Evolutionary conservation across 2,329 filamentous ascomycete species (phyloP), one percentile per base, ranked within the genome.

Genomic region (Hymenoscyphus fraxineus): DNA sequence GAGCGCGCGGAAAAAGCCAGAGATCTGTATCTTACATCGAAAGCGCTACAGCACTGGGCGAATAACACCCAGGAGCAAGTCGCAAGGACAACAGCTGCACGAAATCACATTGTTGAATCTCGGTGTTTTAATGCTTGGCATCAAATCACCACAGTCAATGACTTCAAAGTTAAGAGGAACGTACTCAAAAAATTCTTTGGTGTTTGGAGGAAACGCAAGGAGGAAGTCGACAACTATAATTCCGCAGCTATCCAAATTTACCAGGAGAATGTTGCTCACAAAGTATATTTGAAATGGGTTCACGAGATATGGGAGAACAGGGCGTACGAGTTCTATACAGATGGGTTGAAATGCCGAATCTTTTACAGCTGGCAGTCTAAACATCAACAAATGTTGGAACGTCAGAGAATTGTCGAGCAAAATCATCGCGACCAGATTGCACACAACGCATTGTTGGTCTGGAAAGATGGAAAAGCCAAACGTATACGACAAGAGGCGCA

Each of bases 81-180:
- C 16, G 82, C 86, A 67, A 83, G 85, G 51, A 91, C 90, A 3
- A 85, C 84, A 4, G 81, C 86, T 54, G 91, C 90, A 22, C 83
- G 89, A 67, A 81, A 86, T 66, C 89, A 92, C 73, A 86, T 93
- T 65, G 78, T 95, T 62, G 82, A 88, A 63, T 85, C 84, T 13
- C 84, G 85, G 63, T 88, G 87, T 66, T 92, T 91, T 75, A 85
- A 84, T 64, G 85, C 85, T 7, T 92, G 89, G 89, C 81, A 84
- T 32, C 82, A 86, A 64, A 85, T 90, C 62, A 88, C 87, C 12
- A 68, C 69, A 58, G 70, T 71, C 15, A 75, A 72, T 58, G 73
- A 75, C 63, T 71, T 81, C 54, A 82, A 82, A 68, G 77, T 79
- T 12, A 79, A 81, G 55, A 76, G 82, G 40, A 81, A 87, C 64